These are phyloP conservation scores for Alternaria ethzedia DNA, from an alignment of 2,329 filamentous ascomycete species.

Conservation along the genomic window DNA sequence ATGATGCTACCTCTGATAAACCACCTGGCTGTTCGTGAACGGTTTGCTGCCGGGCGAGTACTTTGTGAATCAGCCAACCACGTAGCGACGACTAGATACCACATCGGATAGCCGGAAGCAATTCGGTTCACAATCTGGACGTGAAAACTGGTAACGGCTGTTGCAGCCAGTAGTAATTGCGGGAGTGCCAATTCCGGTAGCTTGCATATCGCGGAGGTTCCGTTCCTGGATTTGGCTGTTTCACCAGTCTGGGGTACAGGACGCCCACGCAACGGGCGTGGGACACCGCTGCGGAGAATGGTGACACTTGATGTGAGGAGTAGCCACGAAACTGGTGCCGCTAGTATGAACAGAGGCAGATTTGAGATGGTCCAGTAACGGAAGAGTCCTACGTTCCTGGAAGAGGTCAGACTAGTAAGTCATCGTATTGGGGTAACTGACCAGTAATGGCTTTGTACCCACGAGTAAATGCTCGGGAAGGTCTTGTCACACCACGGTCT, in stretches of 20 bases:
- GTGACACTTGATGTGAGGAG: constrained; percentile 63
- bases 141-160: constrained; percentile 83
- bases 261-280: constrained; percentile 40
- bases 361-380: constrained; percentile 90
- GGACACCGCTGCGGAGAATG: constrained; percentile 52
- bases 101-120: constrained; percentile 85
- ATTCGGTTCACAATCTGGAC: constrained; percentile 93
- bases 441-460: constrained; percentile 92
- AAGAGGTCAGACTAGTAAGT: constrained; percentile 11
- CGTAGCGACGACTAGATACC: constrained; percentile 80
- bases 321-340: constrained; percentile 75
- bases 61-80: constrained; percentile 21
- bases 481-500: constrained; percentile 75
- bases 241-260: constrained; percentile 20
- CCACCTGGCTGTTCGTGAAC: constrained; percentile 16
- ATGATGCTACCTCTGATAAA: constrained; percentile 66
- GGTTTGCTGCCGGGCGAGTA: not conserved
- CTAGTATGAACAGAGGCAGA: constrained; percentile 84
- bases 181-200: constrained; percentile 65
- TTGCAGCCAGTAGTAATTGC: constrained; percentile 73
- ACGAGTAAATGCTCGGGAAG: constrained; percentile 89
- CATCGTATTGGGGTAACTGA: constrained; percentile 54
- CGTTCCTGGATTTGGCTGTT: constrained; percentile 9
- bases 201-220: constrained; percentile 9
- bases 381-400: constrained; percentile 85